Conservation (phyloP, 192 early-diverging fungal genomes). For the Backusella tuberculispora region DNA sequence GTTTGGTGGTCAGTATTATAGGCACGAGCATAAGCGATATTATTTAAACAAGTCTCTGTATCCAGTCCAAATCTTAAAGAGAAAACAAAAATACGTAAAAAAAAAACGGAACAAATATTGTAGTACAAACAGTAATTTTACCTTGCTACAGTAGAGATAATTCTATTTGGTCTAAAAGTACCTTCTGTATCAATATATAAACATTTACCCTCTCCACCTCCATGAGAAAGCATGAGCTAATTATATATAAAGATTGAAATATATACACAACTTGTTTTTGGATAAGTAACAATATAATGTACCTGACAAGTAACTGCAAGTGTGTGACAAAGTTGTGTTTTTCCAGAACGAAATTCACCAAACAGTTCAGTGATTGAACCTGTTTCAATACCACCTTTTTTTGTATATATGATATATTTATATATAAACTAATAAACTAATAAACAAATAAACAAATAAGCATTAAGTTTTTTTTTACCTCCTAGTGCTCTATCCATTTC, state of each 20-base stretch:
- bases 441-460: background rate
- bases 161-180: conserved; percentile 91
- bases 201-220: conserved; percentile 94
- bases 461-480: background rate
- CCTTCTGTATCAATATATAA: conserved; percentile 98
- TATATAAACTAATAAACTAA: background rate
- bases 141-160: conserved; percentile 84
- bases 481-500: conserved; percentile 4
- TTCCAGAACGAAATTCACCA: conserved; percentile 98
- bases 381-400: conserved; percentile 86
- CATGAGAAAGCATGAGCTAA: conserved; percentile 83
- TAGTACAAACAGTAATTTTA: background rate
- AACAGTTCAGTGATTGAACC: conserved; percentile 97
- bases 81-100: no score
- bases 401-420: background rate
- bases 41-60: conserved; percentile 86
- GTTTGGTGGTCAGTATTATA: conserved; percentile 97
- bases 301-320: conserved; percentile 96
- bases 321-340: conserved; percentile 95
- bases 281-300: background rate
- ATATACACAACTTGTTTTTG: background rate
- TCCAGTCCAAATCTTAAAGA: conserved; percentile 62
- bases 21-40: conserved; percentile 93
- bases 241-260: background rate
- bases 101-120: background rate